A percentile compares a stretch with the other conserved stretches of the same genome.
These are phyloP conservation scores for Sphaerostilbella broomeana DNA, from an alignment of 2,329 filamentous ascomycete species.

Conservation along the genomic window DNA sequence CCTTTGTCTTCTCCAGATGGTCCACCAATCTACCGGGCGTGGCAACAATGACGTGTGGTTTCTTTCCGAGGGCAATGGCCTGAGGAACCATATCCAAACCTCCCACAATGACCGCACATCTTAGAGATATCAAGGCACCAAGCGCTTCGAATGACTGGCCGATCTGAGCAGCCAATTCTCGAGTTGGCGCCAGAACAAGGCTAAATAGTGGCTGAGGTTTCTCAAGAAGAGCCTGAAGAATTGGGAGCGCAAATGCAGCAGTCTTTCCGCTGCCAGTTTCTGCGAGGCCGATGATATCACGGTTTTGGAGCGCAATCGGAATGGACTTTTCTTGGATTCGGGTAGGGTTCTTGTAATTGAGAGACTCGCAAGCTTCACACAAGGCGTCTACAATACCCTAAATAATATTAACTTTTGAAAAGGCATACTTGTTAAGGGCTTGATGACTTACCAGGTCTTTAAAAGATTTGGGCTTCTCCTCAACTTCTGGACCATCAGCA, in stretches of 20 bases:
- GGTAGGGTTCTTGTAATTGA: slow-evolving; percentile 81
- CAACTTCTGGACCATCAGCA: slow-evolving; percentile 21
- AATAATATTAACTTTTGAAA: slow-evolving; percentile 12
- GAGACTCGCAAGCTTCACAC: slow-evolving; percentile 76
- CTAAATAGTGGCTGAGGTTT: slow-evolving; percentile 80
- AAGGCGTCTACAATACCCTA: slow-evolving; percentile 78
- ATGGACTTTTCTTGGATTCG: slow-evolving; percentile 85
- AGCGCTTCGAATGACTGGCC: slow-evolving; percentile 81
- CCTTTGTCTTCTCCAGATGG: slow-evolving; percentile 94
- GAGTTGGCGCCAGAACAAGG: slow-evolving; percentile 86
- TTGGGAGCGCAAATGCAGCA: slow-evolving; percentile 86
- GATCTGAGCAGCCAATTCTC: slow-evolving; percentile 90
- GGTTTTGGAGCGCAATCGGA: slow-evolving; percentile 67
- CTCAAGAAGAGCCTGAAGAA: slow-evolving; percentile 83
- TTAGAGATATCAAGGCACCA: slow-evolving; percentile 79
- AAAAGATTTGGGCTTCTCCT: slow-evolving; percentile 54
- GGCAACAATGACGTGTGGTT: slow-evolving; percentile 88
- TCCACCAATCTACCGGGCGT: slow-evolving; percentile 86
- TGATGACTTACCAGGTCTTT: slow-evolving; percentile 51
- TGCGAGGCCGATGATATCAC: slow-evolving; percentile 87
- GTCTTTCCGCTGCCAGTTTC: slow-evolving; percentile 97
- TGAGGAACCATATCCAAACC: slow-evolving; percentile 96
- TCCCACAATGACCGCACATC: slow-evolving; percentile 80
- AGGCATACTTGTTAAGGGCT: background rate
- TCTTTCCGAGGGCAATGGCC: slow-evolving; percentile 86